Base-by-base conservation (phyloP, 257 asterid genomes). In the Ilex asprella region DNA sequence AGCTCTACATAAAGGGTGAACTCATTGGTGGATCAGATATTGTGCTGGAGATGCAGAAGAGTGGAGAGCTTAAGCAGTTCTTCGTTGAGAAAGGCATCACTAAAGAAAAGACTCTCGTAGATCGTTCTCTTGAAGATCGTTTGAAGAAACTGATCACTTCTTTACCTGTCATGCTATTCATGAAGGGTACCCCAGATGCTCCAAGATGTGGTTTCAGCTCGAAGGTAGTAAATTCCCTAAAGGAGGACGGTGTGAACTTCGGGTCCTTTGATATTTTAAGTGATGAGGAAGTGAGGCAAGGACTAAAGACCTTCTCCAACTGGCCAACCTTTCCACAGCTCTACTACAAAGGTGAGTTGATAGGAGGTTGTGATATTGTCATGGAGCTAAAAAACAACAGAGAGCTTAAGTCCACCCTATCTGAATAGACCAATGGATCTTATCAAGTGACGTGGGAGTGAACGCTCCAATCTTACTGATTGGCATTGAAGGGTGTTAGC, bases 251-350 rank as follows among this genome's bases (percentile, higher is more conserved):
- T 2, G 55, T 93, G 56, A 82, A 75, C 30, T 93, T 93, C 41
- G 97, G 95, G 10, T 84, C 89, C 29, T 93, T 85, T 56, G 99
- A 93, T 66, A 93, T 93, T 75, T 80, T 93, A 70, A 67, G 67
- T 0, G 88, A 93, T 12, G 97, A 89, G 15, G 92, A 82, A 73
- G 96, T 89, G 73, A 87, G 99, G 85, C 96, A 89, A 73, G 97
- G 97, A 32, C 31, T 93, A 75, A 89, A 93, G 86, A 56, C 79
- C 2, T 84, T 68, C 70, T 87, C 99, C 12, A 93, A 93, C 80
- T 89, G 99, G 99, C 99, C 99, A 3, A 93, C 99, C 10, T 93
- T 78, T 65, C 99, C 99, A 0, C 99, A 93, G 88, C 67, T 93
- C 12, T 93, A 93, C 69, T 85, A 82, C 81, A 87, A 89, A 65